Conservation (phyloP, 75 land plant species). For the Pinus taeda region DNA sequence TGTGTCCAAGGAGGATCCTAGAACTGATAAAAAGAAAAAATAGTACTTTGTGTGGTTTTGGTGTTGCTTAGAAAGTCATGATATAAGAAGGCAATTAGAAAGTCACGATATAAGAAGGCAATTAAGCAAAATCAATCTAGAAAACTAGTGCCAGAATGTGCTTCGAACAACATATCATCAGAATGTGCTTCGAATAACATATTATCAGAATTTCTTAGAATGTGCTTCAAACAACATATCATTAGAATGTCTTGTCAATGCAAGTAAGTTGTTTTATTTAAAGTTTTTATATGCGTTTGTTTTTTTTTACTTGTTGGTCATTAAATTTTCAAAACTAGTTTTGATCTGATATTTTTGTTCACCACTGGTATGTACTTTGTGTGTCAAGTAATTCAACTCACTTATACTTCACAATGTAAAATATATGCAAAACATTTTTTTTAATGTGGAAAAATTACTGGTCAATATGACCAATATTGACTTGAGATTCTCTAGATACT, state of each 20-base stretch:
- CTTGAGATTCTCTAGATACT: no score
- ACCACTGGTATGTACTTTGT: no score
- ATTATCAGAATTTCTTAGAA: slow-evolving; percentile 35
- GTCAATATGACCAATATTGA: no score
- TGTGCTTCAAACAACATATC: slow-evolving; percentile 26
- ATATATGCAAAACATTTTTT: no score
- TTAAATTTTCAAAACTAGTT: no score
- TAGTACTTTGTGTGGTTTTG: slow-evolving; percentile 24
- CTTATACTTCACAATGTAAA: no score
- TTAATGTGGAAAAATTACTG: no score
- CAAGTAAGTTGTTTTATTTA: slow-evolving; percentile 47
- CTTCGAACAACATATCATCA: slow-evolving; percentile 13
- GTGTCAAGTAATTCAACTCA: no score
- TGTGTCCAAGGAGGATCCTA: background rate
- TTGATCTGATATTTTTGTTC: background rate
- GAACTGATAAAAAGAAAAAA: background rate
- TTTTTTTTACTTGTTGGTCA: no score
- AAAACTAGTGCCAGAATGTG: slow-evolving; percentile 18
- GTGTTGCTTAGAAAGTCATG: slow-evolving; percentile 17
- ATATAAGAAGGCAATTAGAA: slow-evolving; percentile 9
- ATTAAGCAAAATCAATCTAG: slow-evolving; percentile 11
- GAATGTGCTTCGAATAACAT: slow-evolving; percentile 17
- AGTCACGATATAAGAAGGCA: slow-evolving; percentile 11
- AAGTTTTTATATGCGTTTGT: background rate
- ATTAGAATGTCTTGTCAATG: slow-evolving; percentile 36